Percentiles rank a stretch among this genome's conserved stretches.
Conservation (phyloP, 257 asterid genomes). For the Lycium ferocissimum region DNA sequence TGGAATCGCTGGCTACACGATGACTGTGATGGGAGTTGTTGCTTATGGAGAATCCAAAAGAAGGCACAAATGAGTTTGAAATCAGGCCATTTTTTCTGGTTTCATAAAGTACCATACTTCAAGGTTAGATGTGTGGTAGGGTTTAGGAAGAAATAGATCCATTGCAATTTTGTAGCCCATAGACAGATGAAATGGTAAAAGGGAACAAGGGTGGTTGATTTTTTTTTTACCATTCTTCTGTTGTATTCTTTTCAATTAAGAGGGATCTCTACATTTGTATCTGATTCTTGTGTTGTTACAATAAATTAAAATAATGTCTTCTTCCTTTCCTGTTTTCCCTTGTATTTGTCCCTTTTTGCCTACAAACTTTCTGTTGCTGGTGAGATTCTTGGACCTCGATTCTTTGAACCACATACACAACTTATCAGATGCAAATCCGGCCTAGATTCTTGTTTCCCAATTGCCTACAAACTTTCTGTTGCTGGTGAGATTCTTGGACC, state of each 20-base stretch:
- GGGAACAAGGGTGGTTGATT: background rate
- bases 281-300: background rate
- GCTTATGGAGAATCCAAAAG: conserved; percentile 47
- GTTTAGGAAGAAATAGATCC: conserved; percentile 2
- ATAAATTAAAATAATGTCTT: conserved; percentile 8
- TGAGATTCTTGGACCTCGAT: background rate
- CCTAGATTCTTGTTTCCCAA: no score
- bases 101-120: conserved; percentile 13
- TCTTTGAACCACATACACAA: background rate
- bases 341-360: background rate
- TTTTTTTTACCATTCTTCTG: conserved; percentile 13
- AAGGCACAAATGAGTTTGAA: conserved; percentile 35
- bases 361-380: background rate
- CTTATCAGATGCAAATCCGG: fast-evolving
- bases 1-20: conserved; percentile 44
- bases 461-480: background rate
- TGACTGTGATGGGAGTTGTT: conserved; percentile 46
- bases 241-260: background rate
- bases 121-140: background rate
- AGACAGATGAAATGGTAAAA: conserved; percentile 17
- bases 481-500: background rate
- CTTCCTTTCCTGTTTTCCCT: background rate
- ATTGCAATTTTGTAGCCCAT: conserved; percentile 27
- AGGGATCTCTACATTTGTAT: background rate
- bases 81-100: background rate